phyloP scores from a whole-genome alignment of 164 flowering plant species.

The Hamamelis virginiana region DNA sequence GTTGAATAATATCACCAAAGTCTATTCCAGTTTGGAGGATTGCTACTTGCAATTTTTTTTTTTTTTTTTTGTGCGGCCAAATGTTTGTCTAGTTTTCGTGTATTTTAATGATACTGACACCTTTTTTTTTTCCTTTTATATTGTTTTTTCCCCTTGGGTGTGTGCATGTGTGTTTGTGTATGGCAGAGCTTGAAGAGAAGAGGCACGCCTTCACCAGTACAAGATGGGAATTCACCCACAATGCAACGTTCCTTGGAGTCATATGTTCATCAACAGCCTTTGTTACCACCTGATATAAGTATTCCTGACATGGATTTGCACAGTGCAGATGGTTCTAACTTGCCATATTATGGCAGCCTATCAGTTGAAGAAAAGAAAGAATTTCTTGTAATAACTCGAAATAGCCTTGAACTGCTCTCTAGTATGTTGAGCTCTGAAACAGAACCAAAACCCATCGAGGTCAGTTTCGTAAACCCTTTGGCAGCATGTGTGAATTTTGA shows the following conservation, averaged over 20 bases:
- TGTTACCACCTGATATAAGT: constrained; percentile 49
- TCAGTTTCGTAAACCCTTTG: constrained; percentile 5
- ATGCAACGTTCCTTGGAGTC: constrained; percentile 43
- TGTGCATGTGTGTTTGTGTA: not conserved
- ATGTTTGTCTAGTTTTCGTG: not conserved
- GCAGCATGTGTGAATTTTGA: not conserved
- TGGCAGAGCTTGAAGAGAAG: constrained; percentile 56
- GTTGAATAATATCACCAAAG: not conserved
- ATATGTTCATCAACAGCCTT: constrained; percentile 36
- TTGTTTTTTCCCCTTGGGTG: too few relatives aligned
- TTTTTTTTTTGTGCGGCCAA: not conserved
- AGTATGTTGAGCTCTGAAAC: constrained; percentile 55
- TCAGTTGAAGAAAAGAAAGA: constrained; percentile 71
- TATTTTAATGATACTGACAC: not conserved
- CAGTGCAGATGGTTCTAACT: constrained; percentile 16
- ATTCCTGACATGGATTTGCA: constrained; percentile 37
- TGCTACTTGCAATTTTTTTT: not conserved
- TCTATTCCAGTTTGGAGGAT: not conserved
- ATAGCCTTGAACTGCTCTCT: constrained; percentile 72
- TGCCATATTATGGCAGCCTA: constrained; percentile 29
- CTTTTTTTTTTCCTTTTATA: too few relatives aligned
- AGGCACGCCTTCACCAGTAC: constrained; percentile 25
- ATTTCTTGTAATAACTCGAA: constrained; percentile 56
- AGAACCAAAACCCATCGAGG: constrained; percentile 52
- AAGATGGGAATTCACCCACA: constrained; percentile 31